A percentile compares a stretch with the other conserved stretches of the same genome.
These are phyloP conservation scores for Scheffersomyces coipomensis DNA, from an alignment of 805 yeast genomes.

Conservation along the genomic window DNA sequence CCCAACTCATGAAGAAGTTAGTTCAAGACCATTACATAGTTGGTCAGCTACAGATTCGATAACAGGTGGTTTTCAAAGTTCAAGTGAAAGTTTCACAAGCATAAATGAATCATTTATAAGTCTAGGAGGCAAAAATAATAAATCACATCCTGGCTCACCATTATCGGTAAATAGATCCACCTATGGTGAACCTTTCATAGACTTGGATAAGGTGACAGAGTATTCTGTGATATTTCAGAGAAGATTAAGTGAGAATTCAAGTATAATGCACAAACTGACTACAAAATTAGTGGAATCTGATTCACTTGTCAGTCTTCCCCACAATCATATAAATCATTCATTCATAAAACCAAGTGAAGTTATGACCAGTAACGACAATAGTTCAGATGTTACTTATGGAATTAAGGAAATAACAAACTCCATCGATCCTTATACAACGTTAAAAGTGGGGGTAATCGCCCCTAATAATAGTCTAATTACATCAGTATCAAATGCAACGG, in stretches of 20 bases:
- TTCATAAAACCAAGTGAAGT: no score
- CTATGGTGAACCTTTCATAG: constrained; percentile 5
- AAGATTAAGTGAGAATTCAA: constrained; percentile 1
- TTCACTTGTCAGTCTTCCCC: no score
- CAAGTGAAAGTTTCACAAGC: background rate
- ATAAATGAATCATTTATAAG: background rate
- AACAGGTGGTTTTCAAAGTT: no score
- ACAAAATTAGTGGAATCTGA: no score
- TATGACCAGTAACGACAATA: no score
- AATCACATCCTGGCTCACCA: background rate
- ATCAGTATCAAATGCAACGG: background rate
- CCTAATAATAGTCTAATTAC: background rate
- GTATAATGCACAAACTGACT: no score
- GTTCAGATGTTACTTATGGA: no score
- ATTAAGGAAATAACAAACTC: no score
- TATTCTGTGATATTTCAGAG: constrained; percentile 7
- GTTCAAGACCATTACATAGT: background rate
- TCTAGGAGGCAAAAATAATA: background rate
- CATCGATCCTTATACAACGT: no score
- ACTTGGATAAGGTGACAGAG: constrained; percentile 14
- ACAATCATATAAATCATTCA: no score
- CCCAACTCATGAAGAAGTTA: background rate
- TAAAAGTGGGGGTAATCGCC: constrained; percentile 2
- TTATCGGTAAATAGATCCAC: background rate
- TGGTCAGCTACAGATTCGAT: no score